Evolutionary conservation across 2,329 filamentous ascomycete species (phyloP).

Genomic region (Onygenales sp.): DNA sequence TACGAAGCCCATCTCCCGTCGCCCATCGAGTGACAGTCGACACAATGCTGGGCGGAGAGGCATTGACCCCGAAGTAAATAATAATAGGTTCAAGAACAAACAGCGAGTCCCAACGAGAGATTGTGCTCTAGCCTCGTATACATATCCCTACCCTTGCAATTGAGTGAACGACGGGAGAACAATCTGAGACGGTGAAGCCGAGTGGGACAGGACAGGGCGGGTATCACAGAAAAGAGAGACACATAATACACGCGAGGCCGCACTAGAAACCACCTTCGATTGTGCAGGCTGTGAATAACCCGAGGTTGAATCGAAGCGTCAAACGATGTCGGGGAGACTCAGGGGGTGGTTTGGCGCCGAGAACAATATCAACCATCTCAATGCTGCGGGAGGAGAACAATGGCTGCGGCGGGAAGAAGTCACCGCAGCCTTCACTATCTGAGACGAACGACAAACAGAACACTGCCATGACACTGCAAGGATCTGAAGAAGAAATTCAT

Average conservation of each 20-base stretch:
- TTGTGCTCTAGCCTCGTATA: not conserved
- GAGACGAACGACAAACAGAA: too few species aligned
- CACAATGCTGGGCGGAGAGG: not conserved
- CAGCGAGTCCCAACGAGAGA: not conserved
- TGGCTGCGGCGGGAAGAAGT: too few species aligned
- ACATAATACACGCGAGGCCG: not conserved
- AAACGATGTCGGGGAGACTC: too few species aligned
- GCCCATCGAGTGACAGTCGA: not conserved
- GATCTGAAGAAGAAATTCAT: too few species aligned
- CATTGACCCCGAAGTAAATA: not conserved
- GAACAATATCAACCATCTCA: too few species aligned
- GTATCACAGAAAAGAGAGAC: not conserved
- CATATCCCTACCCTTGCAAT: not conserved
- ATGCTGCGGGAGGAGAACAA: too few species aligned
- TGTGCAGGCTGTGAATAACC: too few species aligned
- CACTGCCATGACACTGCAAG: too few species aligned
- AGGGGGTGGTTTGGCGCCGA: too few species aligned
- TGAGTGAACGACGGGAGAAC: not conserved
- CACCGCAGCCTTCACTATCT: too few species aligned
- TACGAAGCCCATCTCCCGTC: not conserved
- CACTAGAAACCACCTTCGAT: too few species aligned
- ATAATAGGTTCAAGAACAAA: not conserved
- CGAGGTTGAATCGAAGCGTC: too few species aligned
- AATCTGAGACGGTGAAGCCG: constrained; percentile 1
- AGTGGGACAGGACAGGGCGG: not conserved